Base-by-base conservation (phyloP, 257 asterid genomes). In the Linaria vulgaris region DNA sequence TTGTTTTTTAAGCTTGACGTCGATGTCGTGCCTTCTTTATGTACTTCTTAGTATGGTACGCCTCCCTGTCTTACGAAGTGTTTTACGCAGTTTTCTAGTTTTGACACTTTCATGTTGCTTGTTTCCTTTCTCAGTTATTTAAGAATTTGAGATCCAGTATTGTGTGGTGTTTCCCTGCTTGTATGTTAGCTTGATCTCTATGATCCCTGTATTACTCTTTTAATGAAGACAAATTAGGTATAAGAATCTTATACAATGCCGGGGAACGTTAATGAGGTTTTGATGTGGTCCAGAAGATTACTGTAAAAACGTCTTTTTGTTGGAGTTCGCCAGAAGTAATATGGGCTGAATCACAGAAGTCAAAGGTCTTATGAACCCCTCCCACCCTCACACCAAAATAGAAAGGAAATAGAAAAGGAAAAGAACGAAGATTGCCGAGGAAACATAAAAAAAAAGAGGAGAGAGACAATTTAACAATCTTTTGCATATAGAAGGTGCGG, bases 1-100 rank as follows among this genome's bases (percentile, higher is more conserved):
- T 76, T 94, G 90, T 85, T 94, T 90, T 75, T 80, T 94, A 50
- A 94, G 96, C 82, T 80, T 94, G 84, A 90, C 99, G 44, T 94
- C 99, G 8, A 70, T 90, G 79, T 78, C 95, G 15, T 94, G 96
- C 63, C 95, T 94, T 67, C 78, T 88, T 27, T 94, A 88, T 51
- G 90, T 94, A 80, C 95, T 94, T 73, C 85, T 86, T 80, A 94
- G 95, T 78, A 87, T 88, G 99, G 99, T 94, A 94, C 56, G 88
- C 47, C 30, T 70, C 70, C 55, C 48, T 21, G 52, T 63, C 72
- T 61, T 70, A 14, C 12, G 52, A 44, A 52, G 50, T 57, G 20
- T 4, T 6, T 43, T 8, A 17, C 59, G 45, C 12, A 12, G 16
- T 45, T 13, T 71, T 34, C 41, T 20, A 62, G 12, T 0, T 54